Percentiles rank a stretch among this genome's conserved stretches.
Conservation (phyloP, 805 yeast genomes). For the Blastobotrys muscicola region DNA sequence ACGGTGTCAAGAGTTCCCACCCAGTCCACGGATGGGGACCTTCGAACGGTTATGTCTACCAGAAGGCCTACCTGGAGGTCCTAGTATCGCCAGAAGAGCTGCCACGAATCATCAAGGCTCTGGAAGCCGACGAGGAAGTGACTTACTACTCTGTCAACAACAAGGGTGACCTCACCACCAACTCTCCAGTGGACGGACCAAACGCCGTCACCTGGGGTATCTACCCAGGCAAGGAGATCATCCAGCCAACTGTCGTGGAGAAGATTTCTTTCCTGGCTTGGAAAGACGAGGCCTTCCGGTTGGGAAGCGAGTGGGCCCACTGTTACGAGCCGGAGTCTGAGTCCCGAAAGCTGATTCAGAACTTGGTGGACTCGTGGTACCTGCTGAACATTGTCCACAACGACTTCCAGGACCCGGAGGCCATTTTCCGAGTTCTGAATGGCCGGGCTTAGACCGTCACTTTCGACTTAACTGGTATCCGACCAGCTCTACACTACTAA, state of each 20-base stretch:
- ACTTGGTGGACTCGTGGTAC: slow-evolving; percentile 49
- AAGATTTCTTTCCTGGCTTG: slow-evolving; percentile 87
- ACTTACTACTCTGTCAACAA: slow-evolving; percentile 73
- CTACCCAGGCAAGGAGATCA: slow-evolving; percentile 88
- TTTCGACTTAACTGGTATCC: background rate
- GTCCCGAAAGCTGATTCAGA: slow-evolving; percentile 36
- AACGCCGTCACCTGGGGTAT: slow-evolving; percentile 99
- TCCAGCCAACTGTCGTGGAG: slow-evolving; percentile 95
- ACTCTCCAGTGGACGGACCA: slow-evolving; percentile 65
- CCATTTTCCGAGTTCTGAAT: slow-evolving; percentile 24
- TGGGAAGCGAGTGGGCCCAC: slow-evolving; percentile 67
- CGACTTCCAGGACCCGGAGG: slow-evolving; percentile 39
- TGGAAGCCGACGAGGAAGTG: slow-evolving; percentile 40
- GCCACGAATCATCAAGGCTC: slow-evolving; percentile 37
- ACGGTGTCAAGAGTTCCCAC: slow-evolving; percentile 66
- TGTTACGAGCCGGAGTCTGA: slow-evolving; percentile 24
- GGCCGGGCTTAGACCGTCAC: slow-evolving; percentile 3
- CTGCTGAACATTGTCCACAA: slow-evolving; percentile 87
- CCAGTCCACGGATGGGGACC: slow-evolving; percentile 92
- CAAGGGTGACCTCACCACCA: slow-evolving; percentile 47
- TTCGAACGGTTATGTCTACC: slow-evolving; percentile 81
- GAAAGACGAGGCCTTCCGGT: slow-evolving; percentile 90
- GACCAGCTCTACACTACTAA: background rate
- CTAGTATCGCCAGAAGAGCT: slow-evolving; percentile 54
- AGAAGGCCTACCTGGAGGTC: slow-evolving; percentile 86